Evolutionary conservation across 2,329 filamentous ascomycete species (phyloP).

Genomic region (Emergomyces pasteurianus): DNA sequence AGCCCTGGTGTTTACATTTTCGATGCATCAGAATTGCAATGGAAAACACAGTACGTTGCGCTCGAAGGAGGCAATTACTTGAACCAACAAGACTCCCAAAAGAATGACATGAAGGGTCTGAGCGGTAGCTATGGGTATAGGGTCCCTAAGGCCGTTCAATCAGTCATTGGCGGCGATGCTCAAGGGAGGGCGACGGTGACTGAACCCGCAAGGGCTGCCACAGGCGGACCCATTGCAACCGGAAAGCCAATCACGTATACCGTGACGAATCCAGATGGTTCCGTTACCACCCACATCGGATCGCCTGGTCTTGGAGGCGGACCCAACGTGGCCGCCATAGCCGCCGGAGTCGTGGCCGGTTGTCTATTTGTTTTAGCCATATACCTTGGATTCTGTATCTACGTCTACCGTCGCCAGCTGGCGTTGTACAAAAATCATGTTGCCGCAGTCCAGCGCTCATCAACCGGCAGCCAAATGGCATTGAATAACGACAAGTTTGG

Average conservation of each 20-base stretch:
- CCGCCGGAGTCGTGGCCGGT: slow-evolving; percentile 53
- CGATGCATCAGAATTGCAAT: slow-evolving; percentile 57
- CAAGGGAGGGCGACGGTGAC: slow-evolving; percentile 59
- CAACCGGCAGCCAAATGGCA: slow-evolving; percentile 29
- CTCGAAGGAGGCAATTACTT: slow-evolving; percentile 39
- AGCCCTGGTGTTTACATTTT: slow-evolving; percentile 62
- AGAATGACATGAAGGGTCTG: slow-evolving; percentile 44
- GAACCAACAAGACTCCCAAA: slow-evolving; percentile 42
- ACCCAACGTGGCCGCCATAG: slow-evolving; percentile 43
- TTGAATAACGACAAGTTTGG: slow-evolving; percentile 6
- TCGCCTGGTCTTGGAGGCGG: slow-evolving; percentile 19
- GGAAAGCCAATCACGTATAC: slow-evolving; percentile 60
- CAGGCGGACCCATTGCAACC: slow-evolving; percentile 57
- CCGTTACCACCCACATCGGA: slow-evolving; percentile 22
- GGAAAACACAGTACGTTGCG: slow-evolving; percentile 60
- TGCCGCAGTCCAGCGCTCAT: slow-evolving; percentile 49
- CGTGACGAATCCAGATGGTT: slow-evolving; percentile 35
- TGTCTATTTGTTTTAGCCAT: slow-evolving; percentile 52
- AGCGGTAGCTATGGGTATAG: slow-evolving; percentile 52
- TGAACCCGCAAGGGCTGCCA: slow-evolving; percentile 49
- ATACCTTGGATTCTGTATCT: slow-evolving; percentile 67
- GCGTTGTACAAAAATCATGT: slow-evolving; percentile 58
- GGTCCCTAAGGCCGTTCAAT: slow-evolving; percentile 53
- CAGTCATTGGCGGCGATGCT: slow-evolving; percentile 54
- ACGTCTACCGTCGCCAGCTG: slow-evolving; percentile 61